These are phyloP conservation scores for Lactarius tabidus DNA, from an alignment of 768 basidiomycete genomes.

Conservation along the genomic window DNA sequence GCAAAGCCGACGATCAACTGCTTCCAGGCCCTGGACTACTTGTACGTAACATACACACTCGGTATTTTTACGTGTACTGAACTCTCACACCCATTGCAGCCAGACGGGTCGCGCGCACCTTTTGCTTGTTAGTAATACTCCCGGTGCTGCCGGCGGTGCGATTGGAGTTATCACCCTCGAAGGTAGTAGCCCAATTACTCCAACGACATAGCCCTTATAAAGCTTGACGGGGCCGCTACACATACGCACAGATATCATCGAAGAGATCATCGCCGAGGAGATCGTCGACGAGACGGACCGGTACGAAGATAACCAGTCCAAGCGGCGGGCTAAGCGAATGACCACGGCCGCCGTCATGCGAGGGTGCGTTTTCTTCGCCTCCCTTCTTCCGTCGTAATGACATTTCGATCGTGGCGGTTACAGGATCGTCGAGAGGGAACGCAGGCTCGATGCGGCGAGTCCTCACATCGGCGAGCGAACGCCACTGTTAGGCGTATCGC, in stretches of 20 bases:
- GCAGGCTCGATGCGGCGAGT: conserved; percentile 23
- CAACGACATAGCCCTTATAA: not conserved
- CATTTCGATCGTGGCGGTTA: not conserved
- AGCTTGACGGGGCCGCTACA: not conserved
- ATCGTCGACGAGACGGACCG: conserved; percentile 94
- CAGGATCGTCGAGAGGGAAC: conserved; percentile 56
- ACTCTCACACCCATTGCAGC: conserved; percentile 35
- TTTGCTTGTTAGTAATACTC: conserved; percentile 77
- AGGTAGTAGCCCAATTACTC: conserved; percentile 34
- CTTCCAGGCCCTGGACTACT: conserved; percentile 93
- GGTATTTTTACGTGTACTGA: not conserved
- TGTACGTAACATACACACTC: conserved; percentile 53
- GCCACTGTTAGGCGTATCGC: conserved; percentile 14
- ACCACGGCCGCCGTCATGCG: conserved; percentile 76
- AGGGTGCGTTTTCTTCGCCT: conserved; percentile 47
- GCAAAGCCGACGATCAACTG: conserved; percentile 86
- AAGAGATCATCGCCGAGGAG: conserved; percentile 95
- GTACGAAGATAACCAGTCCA: conserved; percentile 83
- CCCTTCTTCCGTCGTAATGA: not conserved
- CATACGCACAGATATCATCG: conserved; percentile 59
- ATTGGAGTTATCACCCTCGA: conserved; percentile 90
- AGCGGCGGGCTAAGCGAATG: conserved; percentile 63
- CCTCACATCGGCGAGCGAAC: conserved; percentile 13
- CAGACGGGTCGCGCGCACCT: conserved; percentile 96
- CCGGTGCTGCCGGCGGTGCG: conserved; percentile 78